These are phyloP conservation scores for Trichopus zeylanicus DNA, from an alignment of 116 monocot species.

Conservation along the genomic window DNA sequence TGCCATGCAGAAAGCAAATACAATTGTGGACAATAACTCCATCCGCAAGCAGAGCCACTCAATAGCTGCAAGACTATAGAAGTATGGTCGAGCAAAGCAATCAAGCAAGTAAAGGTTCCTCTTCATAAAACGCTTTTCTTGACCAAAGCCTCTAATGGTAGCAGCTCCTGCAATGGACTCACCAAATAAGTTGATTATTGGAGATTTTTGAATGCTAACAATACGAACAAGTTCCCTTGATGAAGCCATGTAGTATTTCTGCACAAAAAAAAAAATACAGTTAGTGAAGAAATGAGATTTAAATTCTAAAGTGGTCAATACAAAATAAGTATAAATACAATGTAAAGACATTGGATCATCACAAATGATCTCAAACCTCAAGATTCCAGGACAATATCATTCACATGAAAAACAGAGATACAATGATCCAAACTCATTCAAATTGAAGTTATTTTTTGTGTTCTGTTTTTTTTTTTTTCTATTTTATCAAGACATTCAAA, in stretches of 20 bases:
- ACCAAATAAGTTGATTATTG: constrained; percentile 86
- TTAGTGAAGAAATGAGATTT: neutral
- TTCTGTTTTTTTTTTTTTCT: too few relatives aligned
- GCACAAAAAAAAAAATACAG: constrained; percentile 7
- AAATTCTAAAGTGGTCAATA: neutral
- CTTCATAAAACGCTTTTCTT: constrained; percentile 97
- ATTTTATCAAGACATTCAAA: too few relatives aligned
- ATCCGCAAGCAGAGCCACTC: constrained; percentile 99
- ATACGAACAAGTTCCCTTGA: constrained; percentile 93
- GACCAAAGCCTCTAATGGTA: constrained; percentile 93
- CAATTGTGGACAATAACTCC: constrained; percentile 94
- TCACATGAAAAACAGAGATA: too few relatives aligned
- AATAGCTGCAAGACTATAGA: constrained; percentile 87
- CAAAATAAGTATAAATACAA: neutral
- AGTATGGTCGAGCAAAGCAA: constrained; percentile 84
- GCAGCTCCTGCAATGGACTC: constrained; percentile 99
- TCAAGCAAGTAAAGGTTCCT: constrained; percentile 89
- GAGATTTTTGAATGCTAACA: constrained; percentile 93
- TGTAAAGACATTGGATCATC: neutral
- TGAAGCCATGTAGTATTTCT: constrained; percentile 99
- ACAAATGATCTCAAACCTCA: too few relatives aligned
- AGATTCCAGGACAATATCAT: too few relatives aligned
- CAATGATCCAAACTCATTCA: too few relatives aligned
- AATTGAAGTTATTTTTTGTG: too few relatives aligned
- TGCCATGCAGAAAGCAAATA: constrained; percentile 92